Evolutionary conservation across 495 filamentous ascomycete species (phyloP), one percentile per base, ranked within the genome.

Genomic region (Tuber calosporum): DNA sequence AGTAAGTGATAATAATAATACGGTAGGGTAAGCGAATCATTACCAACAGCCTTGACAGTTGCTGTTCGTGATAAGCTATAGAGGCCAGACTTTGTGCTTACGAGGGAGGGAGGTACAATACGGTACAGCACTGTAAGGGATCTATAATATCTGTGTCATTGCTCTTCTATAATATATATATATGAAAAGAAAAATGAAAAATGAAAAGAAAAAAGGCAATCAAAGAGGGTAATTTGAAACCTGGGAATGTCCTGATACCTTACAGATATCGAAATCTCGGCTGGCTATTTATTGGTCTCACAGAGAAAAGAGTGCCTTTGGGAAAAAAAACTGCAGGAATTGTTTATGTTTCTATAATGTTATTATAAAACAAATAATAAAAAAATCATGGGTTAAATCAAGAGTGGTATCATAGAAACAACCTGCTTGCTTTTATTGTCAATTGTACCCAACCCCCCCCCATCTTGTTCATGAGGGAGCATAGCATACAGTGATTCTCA

Each of bases 1-100:
- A 58, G 48, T 0, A 58, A n/a, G 6, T 13, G 22, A 13, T 26
- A 13, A n/a, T 53, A 13, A 58, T 58, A 58, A 26, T 58, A 58
- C n/a, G 48, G 48, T 58, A 58, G n/a, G 48, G 48, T 58, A 58
- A 58, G 48, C 48, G n/a, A 58, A 58, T 58, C 48, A 9, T 58
- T 58, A 58, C 48, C n/a, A 58, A 58, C 48, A 58, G 48, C 6
- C 22, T 26, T 58, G 48, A 58, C 48, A 58, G 48, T 26, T 13
- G 11, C 13, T 1, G 48, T 58, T 58, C n/a, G n/a, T 58, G 48
- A 58, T 58, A 58, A 58, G 48, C n/a, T 58, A 58, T 9, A 1
- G 8, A 26, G 48, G 48, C 48, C n/a, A 58, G 48, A 30, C 48
- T 13, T n/a, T 1, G 48, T 58, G 48, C 48, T 58, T 58, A 58